These are phyloP conservation scores for Lasiodiplodia citricola DNA, from an alignment of 2,329 filamentous ascomycete genomes.

Conservation along the genomic window DNA sequence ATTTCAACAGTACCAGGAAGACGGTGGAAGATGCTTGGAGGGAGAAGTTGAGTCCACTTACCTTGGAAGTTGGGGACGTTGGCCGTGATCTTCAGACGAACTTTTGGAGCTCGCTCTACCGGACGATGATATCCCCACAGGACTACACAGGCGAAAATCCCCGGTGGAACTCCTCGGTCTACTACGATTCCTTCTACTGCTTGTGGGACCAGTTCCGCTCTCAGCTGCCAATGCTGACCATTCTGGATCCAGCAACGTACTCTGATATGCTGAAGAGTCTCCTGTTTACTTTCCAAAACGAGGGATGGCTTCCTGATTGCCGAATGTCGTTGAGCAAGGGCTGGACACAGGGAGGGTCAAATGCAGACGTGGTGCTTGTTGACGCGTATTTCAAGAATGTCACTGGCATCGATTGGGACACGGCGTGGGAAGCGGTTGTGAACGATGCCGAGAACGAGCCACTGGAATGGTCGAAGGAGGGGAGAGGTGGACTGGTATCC, in stretches of 20 bases:
- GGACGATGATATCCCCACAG: constrained; percentile 53
- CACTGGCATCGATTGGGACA: constrained; percentile 47
- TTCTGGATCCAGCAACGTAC: constrained; percentile 69
- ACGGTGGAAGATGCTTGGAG: constrained; percentile 50
- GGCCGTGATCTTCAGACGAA: constrained; percentile 44
- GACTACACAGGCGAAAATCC: constrained; percentile 56
- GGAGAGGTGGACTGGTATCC: constrained; percentile 43
- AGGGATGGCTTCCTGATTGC: constrained; percentile 77
- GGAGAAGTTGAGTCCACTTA: constrained; percentile 46
- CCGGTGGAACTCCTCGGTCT: constrained; percentile 50
- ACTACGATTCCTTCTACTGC: constrained; percentile 66
- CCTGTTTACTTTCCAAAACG: constrained; percentile 73
- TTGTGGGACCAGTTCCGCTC: constrained; percentile 55
- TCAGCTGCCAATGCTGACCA: constrained; percentile 69
- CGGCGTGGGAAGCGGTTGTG: constrained; percentile 44
- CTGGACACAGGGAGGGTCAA: constrained; percentile 76
- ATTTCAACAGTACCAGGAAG: constrained; percentile 61
- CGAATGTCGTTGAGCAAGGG: constrained; percentile 79
- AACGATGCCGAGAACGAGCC: constrained; percentile 48
- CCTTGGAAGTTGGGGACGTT: constrained; percentile 43
- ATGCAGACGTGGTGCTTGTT: constrained; percentile 73
- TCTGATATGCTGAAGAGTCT: constrained; percentile 72
- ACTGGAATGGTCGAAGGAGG: constrained; percentile 46
- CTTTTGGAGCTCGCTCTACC: constrained; percentile 54
- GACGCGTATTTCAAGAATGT: constrained; percentile 75